phyloP scores from a whole-genome alignment of 352 stramenopile species.

The Globisporangium ultimum region DNA sequence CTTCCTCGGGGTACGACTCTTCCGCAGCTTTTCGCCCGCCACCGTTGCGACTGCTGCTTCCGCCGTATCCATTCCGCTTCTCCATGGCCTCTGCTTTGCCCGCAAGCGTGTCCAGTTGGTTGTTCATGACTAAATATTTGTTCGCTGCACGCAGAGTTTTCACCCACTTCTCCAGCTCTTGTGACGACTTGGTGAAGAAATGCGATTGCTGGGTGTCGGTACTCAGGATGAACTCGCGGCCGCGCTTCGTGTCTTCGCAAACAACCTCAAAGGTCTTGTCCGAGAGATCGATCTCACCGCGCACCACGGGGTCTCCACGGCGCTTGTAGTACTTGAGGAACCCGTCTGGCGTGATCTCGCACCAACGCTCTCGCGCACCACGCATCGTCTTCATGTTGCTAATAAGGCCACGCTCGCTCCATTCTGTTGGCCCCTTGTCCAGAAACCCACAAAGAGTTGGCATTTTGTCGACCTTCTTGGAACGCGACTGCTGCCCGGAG shows the following conservation, averaged over 20 bases:
- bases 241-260: slow-evolving; percentile 68
- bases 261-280: slow-evolving; percentile 81
- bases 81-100: slow-evolving; percentile 28
- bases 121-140: slow-evolving; percentile 52
- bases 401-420: slow-evolving; percentile 71
- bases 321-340: slow-evolving; percentile 87
- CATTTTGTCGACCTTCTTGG: slow-evolving; percentile 56
- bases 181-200: slow-evolving; percentile 73
- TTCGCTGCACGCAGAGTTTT: slow-evolving; percentile 72
- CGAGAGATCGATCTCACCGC: slow-evolving; percentile 75
- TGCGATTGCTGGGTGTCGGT: slow-evolving; percentile 84
- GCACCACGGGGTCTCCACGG: slow-evolving; percentile 75
- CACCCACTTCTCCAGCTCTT: slow-evolving; percentile 79
- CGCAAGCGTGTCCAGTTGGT: slow-evolving; percentile 26
- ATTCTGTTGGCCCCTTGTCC: slow-evolving; percentile 86
- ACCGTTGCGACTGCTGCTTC: slow-evolving; percentile 8
- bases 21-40: slow-evolving; percentile 27
- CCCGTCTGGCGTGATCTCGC: slow-evolving; percentile 67
- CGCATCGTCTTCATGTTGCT: slow-evolving; percentile 87
- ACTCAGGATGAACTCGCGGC: slow-evolving; percentile 78
- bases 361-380: slow-evolving; percentile 81
- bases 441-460: slow-evolving; percentile 73
- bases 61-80: slow-evolving; percentile 7
- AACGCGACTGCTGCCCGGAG: slow-evolving; percentile 12
- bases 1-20: slow-evolving; percentile 43